Evolutionary conservation across 371 early-diverging fungal species (phyloP).

Genomic region (Cokeromyces recurvatus): DNA sequence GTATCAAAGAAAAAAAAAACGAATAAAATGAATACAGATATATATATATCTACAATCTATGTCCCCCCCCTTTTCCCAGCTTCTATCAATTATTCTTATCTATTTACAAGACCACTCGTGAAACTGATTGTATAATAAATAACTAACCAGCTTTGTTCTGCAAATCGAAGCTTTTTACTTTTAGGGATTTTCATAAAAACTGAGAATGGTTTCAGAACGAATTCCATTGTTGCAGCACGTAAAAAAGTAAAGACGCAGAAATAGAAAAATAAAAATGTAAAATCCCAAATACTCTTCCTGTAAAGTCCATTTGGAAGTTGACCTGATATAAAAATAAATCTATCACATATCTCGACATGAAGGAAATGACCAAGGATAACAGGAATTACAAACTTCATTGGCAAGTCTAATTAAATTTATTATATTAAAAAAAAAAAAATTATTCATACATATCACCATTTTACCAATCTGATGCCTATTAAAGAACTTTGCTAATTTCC

Average conservation of each 20-base stretch:
- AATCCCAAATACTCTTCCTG: constrained; percentile 51
- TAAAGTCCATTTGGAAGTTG: constrained; percentile 37
- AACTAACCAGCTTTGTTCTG: constrained; percentile 67
- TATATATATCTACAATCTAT: too few relatives aligned
- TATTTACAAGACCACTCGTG: constrained; percentile 46
- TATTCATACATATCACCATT: neutral
- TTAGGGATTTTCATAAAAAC: constrained; percentile 39
- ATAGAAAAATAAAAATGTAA: constrained; percentile 56
- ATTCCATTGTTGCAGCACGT: constrained; percentile 50
- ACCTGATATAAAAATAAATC: constrained; percentile 47
- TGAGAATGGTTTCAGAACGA: constrained; percentile 54
- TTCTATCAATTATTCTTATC: too few relatives aligned
- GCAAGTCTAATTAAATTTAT: constrained; percentile 3
- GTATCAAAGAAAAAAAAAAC: constrained; percentile 12
- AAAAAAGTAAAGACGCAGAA: constrained; percentile 61
- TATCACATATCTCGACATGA: constrained; percentile 32
- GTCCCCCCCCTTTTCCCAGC: too few relatives aligned
- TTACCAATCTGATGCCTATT: constrained; percentile 7
- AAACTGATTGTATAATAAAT: constrained; percentile 52
- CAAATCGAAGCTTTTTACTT: constrained; percentile 51
- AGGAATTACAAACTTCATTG: constrained; percentile 1
- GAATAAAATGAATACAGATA: too few relatives aligned
- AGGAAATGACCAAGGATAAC: constrained; percentile 25
- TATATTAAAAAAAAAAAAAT: neutral
- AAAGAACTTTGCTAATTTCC: constrained; percentile 1